A percentile compares a stretch with the other conserved stretches of the same genome.
Evolutionary conservation across 495 filamentous ascomycete genomes (phyloP).

Genomic region (Neurospora sp.): DNA sequence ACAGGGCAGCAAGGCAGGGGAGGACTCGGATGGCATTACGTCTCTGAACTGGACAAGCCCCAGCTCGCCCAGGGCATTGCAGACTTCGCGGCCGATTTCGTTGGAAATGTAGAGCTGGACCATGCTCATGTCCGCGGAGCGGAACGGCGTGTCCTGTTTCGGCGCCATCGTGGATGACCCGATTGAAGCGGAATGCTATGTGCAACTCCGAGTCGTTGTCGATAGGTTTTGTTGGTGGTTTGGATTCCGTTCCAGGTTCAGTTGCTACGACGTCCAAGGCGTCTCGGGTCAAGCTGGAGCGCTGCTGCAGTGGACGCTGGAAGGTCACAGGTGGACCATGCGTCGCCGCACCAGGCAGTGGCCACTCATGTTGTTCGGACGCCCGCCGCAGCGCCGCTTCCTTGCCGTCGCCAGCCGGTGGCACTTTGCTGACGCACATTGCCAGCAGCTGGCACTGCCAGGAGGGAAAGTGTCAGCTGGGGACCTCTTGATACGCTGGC

Average conservation of each 20-base stretch:
- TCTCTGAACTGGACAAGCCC: conserved; percentile 94
- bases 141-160: conserved; percentile 86
- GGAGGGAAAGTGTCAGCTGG: background rate
- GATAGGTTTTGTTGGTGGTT: background rate
- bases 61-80: conserved; percentile 91
- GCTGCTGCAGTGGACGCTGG: background rate
- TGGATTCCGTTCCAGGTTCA: background rate
- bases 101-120: conserved; percentile 98
- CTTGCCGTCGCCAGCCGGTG: background rate
- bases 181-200: background rate
- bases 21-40: conserved; percentile 44
- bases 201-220: background rate
- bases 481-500: background rate
- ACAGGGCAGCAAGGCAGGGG: background rate
- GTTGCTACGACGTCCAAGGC: background rate
- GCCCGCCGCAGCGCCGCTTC: background rate
- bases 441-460: background rate
- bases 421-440: background rate
- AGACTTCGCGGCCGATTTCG: conserved; percentile 95
- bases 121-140: conserved; percentile 99
- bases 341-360: background rate
- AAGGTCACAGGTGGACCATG: background rate
- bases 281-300: background rate
- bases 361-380: background rate
- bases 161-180: conserved; percentile 37